Conservation (phyloP, 2,329 filamentous ascomycete species). For the Penicillium sp. region DNA sequence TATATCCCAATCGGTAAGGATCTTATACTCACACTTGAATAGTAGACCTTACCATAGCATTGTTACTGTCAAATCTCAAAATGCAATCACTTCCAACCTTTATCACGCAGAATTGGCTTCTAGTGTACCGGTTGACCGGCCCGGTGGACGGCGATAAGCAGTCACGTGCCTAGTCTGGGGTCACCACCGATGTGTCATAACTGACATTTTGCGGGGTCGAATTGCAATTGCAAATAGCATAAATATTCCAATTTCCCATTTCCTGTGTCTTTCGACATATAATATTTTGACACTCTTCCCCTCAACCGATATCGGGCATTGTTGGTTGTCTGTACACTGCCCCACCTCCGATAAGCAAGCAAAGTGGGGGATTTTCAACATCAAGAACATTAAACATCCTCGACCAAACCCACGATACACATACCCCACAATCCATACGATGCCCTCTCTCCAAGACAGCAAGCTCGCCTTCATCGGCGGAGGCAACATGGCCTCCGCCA, state of each 20-base stretch:
- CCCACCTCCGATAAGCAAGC: slow-evolving; percentile 5
- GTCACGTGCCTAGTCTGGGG: slow-evolving; percentile 1
- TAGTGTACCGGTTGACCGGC: slow-evolving; percentile 8
- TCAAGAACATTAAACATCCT: neutral
- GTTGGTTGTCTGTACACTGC: neutral
- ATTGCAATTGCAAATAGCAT: neutral
- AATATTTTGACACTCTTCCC: neutral
- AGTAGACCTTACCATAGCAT: no score
- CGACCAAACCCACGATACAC: neutral
- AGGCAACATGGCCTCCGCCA: slow-evolving; percentile 39
- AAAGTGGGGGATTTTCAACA: slow-evolving; percentile 1
- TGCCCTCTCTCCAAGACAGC: slow-evolving; percentile 33
- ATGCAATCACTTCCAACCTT: neutral
- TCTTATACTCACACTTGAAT: no score
- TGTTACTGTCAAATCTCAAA: neutral
- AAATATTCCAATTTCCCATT: neutral
- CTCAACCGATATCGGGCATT: neutral
- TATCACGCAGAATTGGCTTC: neutral
- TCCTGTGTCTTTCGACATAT: neutral
- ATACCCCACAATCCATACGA: slow-evolving; percentile 10
- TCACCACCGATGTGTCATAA: neutral
- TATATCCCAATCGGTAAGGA: no score
- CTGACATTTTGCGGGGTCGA: neutral
- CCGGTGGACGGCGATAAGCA: slow-evolving; percentile 5
- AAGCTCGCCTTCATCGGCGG: slow-evolving; percentile 38